Evolutionary conservation across 2,329 filamentous ascomycete genomes (phyloP).

Genomic region (Leptographium lundbergii): DNA sequence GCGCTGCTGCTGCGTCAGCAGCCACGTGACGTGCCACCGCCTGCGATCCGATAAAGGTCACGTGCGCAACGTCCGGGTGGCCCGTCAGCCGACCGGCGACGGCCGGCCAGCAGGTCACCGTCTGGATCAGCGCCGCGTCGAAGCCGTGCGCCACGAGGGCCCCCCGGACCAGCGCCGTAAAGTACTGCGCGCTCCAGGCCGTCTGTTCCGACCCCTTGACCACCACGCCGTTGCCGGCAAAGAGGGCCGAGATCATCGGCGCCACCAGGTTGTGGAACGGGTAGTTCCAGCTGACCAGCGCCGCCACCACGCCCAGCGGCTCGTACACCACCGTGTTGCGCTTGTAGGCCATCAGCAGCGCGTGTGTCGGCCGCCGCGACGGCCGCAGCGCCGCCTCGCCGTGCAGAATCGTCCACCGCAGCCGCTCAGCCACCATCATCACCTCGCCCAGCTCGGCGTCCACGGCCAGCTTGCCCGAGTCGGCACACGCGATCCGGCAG

Average conservation of each 20-base stretch:
- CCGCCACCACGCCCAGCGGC: conserved; percentile 82
- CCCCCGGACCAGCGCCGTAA: conserved; percentile 62
- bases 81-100: conserved; percentile 72
- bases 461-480: conserved; percentile 92
- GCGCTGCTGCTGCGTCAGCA: conserved; percentile 66
- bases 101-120: conserved; percentile 76
- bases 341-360: conserved; percentile 87
- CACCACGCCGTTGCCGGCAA: conserved; percentile 81
- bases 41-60: conserved; percentile 92
- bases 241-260: conserved; percentile 80
- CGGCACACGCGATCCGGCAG: conserved; percentile 71
- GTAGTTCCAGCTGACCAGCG: conserved; percentile 95
- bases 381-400: conserved; percentile 69
- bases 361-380: conserved; percentile 66
- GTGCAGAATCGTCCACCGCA: conserved; percentile 86
- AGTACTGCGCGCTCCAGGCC: conserved; percentile 82
- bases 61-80: conserved; percentile 70
- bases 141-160: conserved; percentile 76
- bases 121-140: conserved; percentile 70
- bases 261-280: conserved; percentile 91
- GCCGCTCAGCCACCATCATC: conserved; percentile 82
- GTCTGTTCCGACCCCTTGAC: conserved; percentile 95
- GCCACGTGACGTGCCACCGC: conserved; percentile 81
- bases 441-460: conserved; percentile 93
- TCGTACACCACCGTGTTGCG: conserved; percentile 82